These are phyloP conservation scores for Boeremia exigua DNA, from an alignment of 2,329 filamentous ascomycete species.

Conservation along the genomic window DNA sequence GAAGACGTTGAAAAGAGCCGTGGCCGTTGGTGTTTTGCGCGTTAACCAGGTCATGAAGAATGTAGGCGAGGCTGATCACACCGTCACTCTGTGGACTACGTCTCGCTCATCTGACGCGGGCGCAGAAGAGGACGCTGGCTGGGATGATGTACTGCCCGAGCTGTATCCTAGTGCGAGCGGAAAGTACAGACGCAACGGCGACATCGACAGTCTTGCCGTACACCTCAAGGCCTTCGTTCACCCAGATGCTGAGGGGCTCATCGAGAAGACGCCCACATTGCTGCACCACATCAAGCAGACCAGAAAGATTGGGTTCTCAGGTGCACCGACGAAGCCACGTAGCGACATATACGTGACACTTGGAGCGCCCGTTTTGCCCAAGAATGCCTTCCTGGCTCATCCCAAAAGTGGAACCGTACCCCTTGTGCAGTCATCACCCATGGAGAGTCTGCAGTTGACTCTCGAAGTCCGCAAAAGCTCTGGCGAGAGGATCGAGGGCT, in stretches of 20 bases:
- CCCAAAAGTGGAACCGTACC: conserved; percentile 82
- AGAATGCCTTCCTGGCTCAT: conserved; percentile 67
- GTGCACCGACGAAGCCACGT: conserved; percentile 83
- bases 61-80: conserved; percentile 74
- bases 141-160: conserved; percentile 73
- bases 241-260: conserved; percentile 77
- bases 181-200: conserved; percentile 73
- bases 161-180: conserved; percentile 72
- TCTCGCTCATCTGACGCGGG: conserved; percentile 46
- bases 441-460: conserved; percentile 83
- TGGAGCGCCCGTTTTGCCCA: conserved; percentile 76
- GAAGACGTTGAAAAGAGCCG: conserved; percentile 67
- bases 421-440: conserved; percentile 67
- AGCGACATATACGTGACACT: conserved; percentile 96
- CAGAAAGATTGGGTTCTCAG: conserved; percentile 90
- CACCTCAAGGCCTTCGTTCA: conserved; percentile 79
- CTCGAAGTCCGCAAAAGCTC: conserved; percentile 82
- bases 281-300: conserved; percentile 82
- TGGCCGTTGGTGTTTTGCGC: conserved; percentile 79
- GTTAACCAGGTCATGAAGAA: conserved; percentile 77
- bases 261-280: conserved; percentile 85
- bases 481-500: conserved; percentile 84
- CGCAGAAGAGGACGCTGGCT: conserved; percentile 65
- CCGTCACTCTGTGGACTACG: conserved; percentile 78
- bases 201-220: conserved; percentile 78